A percentile compares a stretch with the other conserved stretches of the same genome.
These are phyloP conservation scores for Colletotrichum sp. DNA, from an alignment of 2,329 filamentous ascomycete genomes.

Conservation along the genomic window DNA sequence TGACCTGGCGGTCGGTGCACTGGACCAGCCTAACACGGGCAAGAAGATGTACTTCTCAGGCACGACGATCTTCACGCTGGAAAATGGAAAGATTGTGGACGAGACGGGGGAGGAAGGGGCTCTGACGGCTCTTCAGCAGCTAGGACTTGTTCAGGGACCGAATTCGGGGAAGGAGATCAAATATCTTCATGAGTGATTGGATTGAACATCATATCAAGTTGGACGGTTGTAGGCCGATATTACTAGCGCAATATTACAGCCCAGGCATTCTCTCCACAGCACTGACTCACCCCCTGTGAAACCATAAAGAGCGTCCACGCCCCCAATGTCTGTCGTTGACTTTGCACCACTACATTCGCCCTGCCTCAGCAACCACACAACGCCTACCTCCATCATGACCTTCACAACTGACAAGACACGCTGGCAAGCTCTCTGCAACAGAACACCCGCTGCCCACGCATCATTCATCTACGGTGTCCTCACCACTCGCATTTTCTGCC, in stretches of 20 bases:
- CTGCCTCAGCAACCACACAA: neutral
- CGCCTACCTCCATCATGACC: neutral
- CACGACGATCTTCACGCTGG: neutral
- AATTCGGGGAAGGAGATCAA: neutral
- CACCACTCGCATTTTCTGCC: neutral
- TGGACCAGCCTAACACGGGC: neutral
- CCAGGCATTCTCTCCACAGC: neutral
- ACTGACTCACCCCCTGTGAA: neutral
- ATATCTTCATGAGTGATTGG: neutral
- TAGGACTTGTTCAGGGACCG: neutral
- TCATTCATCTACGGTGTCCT: neutral
- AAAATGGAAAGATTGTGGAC: neutral
- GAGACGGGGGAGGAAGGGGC: neutral
- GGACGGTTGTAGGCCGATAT: no score
- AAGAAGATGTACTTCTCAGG: neutral
- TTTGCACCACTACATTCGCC: no score
- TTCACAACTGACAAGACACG: neutral
- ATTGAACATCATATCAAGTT: no score
- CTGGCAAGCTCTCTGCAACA: neutral
- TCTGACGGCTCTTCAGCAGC: neutral
- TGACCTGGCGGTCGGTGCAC: neutral
- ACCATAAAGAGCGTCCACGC: neutral
- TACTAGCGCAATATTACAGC: neutral
- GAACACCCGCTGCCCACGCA: neutral
- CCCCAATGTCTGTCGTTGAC: neutral